phyloP scores from a whole-genome alignment of 768 basidiomycete species.

The Leccinum truebloodii region DNA sequence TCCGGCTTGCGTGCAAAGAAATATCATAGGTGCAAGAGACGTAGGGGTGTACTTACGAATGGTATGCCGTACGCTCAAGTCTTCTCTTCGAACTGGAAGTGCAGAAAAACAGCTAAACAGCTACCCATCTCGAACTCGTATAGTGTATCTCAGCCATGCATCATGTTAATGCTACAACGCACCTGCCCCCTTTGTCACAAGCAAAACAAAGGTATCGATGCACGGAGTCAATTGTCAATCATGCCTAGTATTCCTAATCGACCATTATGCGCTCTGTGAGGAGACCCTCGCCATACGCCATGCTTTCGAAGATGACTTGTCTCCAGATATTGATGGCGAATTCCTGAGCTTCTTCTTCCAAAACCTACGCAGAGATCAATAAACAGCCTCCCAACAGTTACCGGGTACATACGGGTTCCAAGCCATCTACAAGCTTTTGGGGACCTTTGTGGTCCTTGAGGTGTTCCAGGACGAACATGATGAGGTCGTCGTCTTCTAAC shows the following conservation, averaged over 20 bases:
- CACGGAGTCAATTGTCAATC: constrained; percentile 18
- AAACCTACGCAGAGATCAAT: constrained; percentile 53
- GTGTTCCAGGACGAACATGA: constrained; percentile 93
- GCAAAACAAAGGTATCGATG: constrained; percentile 29
- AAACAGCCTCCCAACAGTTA: background rate
- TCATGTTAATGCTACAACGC: constrained; percentile 56
- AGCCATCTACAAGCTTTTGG: constrained; percentile 81
- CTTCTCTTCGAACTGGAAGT: constrained; percentile 19
- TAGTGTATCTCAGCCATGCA: constrained; percentile 43
- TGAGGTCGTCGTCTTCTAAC: constrained; percentile 89
- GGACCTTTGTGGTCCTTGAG: constrained; percentile 88
- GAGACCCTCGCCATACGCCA: constrained; percentile 88
- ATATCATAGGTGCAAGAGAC: constrained; percentile 44
- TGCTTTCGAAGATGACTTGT: constrained; percentile 92
- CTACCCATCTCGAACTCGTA: constrained; percentile 34
- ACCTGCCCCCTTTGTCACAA: constrained; percentile 50
- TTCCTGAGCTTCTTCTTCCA: constrained; percentile 88
- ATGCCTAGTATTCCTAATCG: constrained; percentile 43
- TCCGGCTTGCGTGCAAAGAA: constrained; percentile 24
- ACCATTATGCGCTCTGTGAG: constrained; percentile 85
- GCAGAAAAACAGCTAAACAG: constrained; percentile 20
- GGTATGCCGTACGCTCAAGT: constrained; percentile 25
- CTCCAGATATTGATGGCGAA: constrained; percentile 84
- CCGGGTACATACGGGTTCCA: constrained; percentile 77
- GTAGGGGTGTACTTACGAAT: constrained; percentile 60